These are phyloP conservation scores for Linderniella brevidens DNA, from an alignment of 257 asterid genomes.

Conservation along the genomic window DNA sequence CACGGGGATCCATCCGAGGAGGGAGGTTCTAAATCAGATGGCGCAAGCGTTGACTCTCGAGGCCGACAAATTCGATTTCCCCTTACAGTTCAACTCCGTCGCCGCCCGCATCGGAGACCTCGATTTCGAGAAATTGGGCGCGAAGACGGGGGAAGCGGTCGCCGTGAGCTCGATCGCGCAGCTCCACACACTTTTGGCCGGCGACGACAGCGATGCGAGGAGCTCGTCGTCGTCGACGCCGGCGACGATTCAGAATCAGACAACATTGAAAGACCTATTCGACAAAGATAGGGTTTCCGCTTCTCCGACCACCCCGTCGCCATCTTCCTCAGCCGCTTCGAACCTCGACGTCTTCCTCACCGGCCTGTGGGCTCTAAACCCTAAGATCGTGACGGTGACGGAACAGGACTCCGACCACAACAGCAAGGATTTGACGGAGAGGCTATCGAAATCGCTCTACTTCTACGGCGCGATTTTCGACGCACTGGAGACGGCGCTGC, in stretches of 20 bases:
- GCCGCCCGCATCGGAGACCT: conserved; percentile 50
- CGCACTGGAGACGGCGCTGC: conserved; percentile 63
- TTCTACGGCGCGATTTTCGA: conserved; percentile 81
- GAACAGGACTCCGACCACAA: conserved; percentile 90
- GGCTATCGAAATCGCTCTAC: conserved; percentile 63
- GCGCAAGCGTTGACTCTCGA: conserved; percentile 58
- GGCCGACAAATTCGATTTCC: conserved; percentile 72
- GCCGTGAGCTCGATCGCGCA: conserved; percentile 57
- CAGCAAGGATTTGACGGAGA: conserved; percentile 61
- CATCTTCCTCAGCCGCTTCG: conserved; percentile 18
- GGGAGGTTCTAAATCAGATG: conserved; percentile 63
- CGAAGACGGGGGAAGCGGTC: conserved; percentile 89
- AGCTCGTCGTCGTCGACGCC: too few species aligned
- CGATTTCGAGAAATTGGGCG: conserved; percentile 49
- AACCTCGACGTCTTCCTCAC: conserved; percentile 30
- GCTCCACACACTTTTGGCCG: conserved; percentile 50
- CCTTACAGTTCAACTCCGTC: conserved; percentile 73
- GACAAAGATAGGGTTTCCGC: conserved; percentile 28
- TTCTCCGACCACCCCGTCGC: conserved; percentile 53
- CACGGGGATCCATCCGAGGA: conserved; percentile 57
- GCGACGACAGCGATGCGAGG: conserved; percentile 24
- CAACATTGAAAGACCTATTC: too few species aligned
- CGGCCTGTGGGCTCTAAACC: conserved; percentile 59
- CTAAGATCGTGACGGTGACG: conserved; percentile 72
- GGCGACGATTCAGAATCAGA: too few species aligned